Base-by-base conservation (phyloP, 306 rosid genomes). In the Pachyrhizus erosus region DNA sequence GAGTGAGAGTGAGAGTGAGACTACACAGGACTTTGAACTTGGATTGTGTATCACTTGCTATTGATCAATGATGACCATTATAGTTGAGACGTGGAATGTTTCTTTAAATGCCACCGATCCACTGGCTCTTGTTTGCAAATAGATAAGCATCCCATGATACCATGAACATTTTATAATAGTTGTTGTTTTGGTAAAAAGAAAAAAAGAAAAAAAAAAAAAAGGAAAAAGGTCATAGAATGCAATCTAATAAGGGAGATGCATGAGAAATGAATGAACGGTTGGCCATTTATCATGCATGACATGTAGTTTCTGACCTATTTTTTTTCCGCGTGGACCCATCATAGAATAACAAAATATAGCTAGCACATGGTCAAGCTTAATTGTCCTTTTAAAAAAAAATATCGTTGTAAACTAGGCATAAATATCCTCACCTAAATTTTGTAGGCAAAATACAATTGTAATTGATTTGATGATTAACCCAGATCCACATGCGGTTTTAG, bases 291-390 rank as follows among this genome's bases (percentile, higher is more conserved):
- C 31, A 27, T 43, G 81, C 61, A 26, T 76, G 70, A 33, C 42
- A 62, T 33, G 24, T 31, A 2, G 24, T 21, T 33, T 15, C 0
- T 34, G 55, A 23, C 21, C 21, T 26, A n/a, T 37, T 33, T 51
- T 26, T 8, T 76, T 27, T 76, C 29, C 78, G 66, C 14, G 67
- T 83, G 86, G 82, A 60, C 82, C 86, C 61, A 33, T 46, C 1
- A n/a, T 10, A 1, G 61, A 72, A 31, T 15, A 51, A 7, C 80
- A 43, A 37, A 57, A 39, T 23, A 14, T 49, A 31, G 64, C 48
- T 54, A 51, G 48, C 73, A 43, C 60, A 73, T 65, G 81, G 84
- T 46, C 17, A 23, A 13, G 54, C 23, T 66, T 75, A 11, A 60
- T 12, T 60, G 7, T 60, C n/a, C 37, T 26, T 12, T 14, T 2